phyloP scores from a whole-genome alignment of 2,329 filamentous ascomycete genomes.

The Monascus ruber region DNA sequence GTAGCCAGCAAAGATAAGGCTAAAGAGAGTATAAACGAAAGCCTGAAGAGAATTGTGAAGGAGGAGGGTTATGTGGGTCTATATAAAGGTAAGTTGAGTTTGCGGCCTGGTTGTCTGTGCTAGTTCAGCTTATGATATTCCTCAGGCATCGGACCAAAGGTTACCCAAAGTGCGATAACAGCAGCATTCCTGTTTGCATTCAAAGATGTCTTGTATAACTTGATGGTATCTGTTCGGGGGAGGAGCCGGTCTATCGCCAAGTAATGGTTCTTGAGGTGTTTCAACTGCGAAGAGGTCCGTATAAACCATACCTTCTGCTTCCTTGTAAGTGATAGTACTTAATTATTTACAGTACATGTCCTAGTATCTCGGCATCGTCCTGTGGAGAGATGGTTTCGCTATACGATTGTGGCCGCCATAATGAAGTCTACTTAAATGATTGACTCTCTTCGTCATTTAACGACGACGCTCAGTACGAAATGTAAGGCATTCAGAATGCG shows the following conservation, averaged over 20 bases:
- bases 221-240: slow-evolving; percentile 25
- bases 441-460: too few species aligned
- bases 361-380: too few species aligned
- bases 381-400: too few species aligned
- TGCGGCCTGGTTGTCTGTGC: too few species aligned
- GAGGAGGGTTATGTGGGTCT: slow-evolving; percentile 88
- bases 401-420: too few species aligned
- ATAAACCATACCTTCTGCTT: not conserved
- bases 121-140: slow-evolving; percentile 2
- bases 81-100: slow-evolving; percentile 63
- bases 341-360: too few species aligned
- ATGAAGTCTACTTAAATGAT: too few species aligned
- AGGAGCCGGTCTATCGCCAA: slow-evolving; percentile 17
- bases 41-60: slow-evolving; percentile 64
- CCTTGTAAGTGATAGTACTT: too few species aligned
- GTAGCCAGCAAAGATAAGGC: slow-evolving; percentile 67
- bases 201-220: slow-evolving; percentile 87
- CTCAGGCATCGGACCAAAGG: slow-evolving; percentile 84
- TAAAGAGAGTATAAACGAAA: slow-evolving; percentile 68
- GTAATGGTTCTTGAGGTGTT: slow-evolving; percentile 7
- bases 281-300: not conserved
- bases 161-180: slow-evolving; percentile 92
- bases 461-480: too few species aligned
- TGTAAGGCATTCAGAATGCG: too few species aligned
- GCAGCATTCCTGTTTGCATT: slow-evolving; percentile 95